Conservation (phyloP, 179 eudicot species). For the Silene noctiflora region DNA sequence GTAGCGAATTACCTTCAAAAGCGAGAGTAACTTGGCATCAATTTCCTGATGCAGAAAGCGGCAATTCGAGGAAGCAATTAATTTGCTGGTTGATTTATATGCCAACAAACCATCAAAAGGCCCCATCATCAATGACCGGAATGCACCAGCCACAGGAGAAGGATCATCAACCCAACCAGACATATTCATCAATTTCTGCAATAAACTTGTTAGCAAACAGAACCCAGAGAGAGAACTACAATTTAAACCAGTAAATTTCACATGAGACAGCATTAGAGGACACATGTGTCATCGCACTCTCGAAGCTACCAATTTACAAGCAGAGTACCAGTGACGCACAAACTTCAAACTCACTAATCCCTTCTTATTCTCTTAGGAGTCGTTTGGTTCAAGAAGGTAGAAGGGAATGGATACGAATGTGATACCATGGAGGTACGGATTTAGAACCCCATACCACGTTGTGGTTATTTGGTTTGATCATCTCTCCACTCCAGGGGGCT, state of each 20-base stretch:
- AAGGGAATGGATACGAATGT: too few species aligned
- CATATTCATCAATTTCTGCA: conserved; percentile 77
- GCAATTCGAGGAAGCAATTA: conserved; percentile 68
- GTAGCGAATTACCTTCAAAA: conserved; percentile 63
- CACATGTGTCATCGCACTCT: not conserved
- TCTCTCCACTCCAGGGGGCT: too few species aligned
- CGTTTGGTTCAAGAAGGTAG: too few species aligned
- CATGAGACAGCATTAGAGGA: conserved; percentile 1
- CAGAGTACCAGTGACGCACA: not conserved
- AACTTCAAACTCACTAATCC: not conserved
- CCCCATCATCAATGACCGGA: conserved; percentile 50
- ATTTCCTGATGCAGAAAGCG: conserved; percentile 61
- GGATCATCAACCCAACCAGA: conserved; percentile 88
- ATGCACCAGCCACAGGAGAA: conserved; percentile 64
- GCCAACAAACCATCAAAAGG: conserved; percentile 60
- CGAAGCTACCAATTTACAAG: not conserved
- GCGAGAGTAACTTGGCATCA: conserved; percentile 73
- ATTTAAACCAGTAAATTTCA: not conserved
- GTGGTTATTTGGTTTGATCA: too few species aligned
- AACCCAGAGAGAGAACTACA: conserved; percentile 22
- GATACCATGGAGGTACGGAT: too few species aligned
- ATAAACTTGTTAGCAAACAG: conserved; percentile 32
- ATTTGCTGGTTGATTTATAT: conserved; percentile 65
- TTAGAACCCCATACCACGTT: too few species aligned
- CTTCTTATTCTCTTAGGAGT: not conserved